These are phyloP conservation scores for Saturnispora zaruensis DNA, from an alignment of 805 yeast species.

Conservation along the genomic window DNA sequence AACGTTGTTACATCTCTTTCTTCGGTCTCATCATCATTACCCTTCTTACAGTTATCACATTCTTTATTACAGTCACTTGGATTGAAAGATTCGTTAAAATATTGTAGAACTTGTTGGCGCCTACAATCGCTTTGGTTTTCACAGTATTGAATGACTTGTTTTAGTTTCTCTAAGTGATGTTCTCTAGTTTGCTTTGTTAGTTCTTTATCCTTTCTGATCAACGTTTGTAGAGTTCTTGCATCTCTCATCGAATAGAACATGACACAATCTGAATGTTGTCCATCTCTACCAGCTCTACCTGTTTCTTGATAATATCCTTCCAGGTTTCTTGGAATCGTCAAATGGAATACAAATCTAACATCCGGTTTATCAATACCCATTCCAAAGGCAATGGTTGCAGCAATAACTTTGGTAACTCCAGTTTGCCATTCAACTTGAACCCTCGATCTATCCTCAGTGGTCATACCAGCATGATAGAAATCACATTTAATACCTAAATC, in stretches of 20 bases:
- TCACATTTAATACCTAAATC: conserved; percentile 58
- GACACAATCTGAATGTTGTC: conserved; percentile 70
- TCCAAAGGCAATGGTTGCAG: conserved; percentile 98
- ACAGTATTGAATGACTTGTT: conserved; percentile 84
- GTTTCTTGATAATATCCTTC: conserved; percentile 98
- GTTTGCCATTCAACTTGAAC: conserved; percentile 83
- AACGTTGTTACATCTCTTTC: conserved; percentile 60
- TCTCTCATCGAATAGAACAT: conserved; percentile 77
- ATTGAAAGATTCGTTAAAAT: conserved; percentile 79
- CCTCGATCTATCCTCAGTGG: conserved; percentile 55
- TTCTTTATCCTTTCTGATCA: conserved; percentile 72
- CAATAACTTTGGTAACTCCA: conserved; percentile 63
- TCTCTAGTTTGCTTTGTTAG: conserved; percentile 57
- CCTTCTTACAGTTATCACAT: conserved; percentile 79
- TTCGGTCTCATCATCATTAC: conserved; percentile 33
- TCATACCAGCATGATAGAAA: conserved; percentile 94
- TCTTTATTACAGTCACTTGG: conserved; percentile 52
- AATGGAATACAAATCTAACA: conserved; percentile 85
- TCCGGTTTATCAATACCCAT: conserved; percentile 98
- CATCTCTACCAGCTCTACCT: conserved; percentile 98
- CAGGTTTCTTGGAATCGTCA: conserved; percentile 77
- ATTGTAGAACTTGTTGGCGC: conserved; percentile 78
- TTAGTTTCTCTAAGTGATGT: conserved; percentile 65
- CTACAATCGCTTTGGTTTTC: conserved; percentile 89
- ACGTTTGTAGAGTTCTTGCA: conserved; percentile 62